These are phyloP conservation scores for Scheffersomyces illinoinensis DNA, from an alignment of 1,139 yeast genomes.

Conservation along the genomic window DNA sequence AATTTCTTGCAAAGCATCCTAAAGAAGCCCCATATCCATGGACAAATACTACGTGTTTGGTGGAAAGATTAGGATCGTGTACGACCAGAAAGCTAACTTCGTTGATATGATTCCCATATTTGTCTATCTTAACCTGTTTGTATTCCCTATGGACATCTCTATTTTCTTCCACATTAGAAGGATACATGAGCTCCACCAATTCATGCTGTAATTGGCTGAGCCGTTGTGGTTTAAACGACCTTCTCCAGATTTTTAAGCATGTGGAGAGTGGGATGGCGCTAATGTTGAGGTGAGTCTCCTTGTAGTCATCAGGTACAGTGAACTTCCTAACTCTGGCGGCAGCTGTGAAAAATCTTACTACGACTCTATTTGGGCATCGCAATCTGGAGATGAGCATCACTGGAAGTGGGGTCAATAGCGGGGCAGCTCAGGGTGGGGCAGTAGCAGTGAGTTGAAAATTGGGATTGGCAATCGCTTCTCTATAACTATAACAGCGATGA, in stretches of 20 bases:
- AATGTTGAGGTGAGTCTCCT: slow-evolving; percentile 2
- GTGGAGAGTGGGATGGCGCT: slow-evolving; percentile 17
- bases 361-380: not conserved
- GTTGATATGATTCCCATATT: slow-evolving; percentile 31
- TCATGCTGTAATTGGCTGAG: slow-evolving; percentile 34
- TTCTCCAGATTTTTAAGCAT: slow-evolving; percentile 27
- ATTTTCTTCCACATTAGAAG: slow-evolving; percentile 22
- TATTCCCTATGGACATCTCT: slow-evolving; percentile 18
- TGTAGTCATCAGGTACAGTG: not conserved
- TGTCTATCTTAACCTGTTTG: slow-evolving; percentile 26
- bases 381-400: not conserved
- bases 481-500: not conserved
- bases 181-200: slow-evolving; percentile 39
- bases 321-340: slow-evolving; percentile 1
- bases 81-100: slow-evolving; percentile 28
- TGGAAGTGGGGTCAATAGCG: not conserved
- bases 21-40: slow-evolving; percentile 95
- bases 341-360: slow-evolving; percentile 1
- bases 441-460: slow-evolving; percentile 2
- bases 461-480: not conserved
- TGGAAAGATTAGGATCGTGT: slow-evolving; percentile 13
- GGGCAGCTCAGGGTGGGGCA: not conserved
- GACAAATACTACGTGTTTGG: slow-evolving; percentile 58
- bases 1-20: slow-evolving; percentile 81
- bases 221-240: slow-evolving; percentile 29